Percentiles rank a stretch among this genome's conserved stretches.
These are phyloP conservation scores for Mariannaea sp. DNA, from an alignment of 2,329 filamentous ascomycete species.

Conservation along the genomic window DNA sequence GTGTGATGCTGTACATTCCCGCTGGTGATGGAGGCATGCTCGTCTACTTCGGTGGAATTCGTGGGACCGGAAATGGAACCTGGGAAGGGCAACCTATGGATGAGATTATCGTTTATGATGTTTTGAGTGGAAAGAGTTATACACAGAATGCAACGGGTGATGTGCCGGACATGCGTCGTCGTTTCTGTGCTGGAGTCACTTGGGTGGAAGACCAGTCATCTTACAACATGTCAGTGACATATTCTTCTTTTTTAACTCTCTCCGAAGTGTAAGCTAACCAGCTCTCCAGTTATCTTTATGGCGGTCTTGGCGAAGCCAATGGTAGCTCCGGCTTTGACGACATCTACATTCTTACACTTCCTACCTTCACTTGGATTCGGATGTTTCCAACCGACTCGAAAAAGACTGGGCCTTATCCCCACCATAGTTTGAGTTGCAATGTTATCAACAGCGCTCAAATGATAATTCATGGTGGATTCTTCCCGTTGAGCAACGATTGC, in stretches of 20 bases:
- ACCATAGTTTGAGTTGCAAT: constrained; percentile 63
- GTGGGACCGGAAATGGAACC: constrained; percentile 54
- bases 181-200: constrained; percentile 65
- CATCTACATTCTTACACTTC: constrained; percentile 63
- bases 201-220: constrained; percentile 64
- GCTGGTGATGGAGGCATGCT: constrained; percentile 63
- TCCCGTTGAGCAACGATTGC: constrained; percentile 54
- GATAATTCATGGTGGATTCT: constrained; percentile 65
- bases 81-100: constrained; percentile 51
- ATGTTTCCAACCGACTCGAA: constrained; percentile 52
- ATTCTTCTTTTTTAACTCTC: background rate
- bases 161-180: constrained; percentile 55
- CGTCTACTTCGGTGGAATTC: constrained; percentile 65
- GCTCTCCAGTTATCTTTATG: constrained; percentile 61
- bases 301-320: constrained; percentile 56
- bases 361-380: constrained; percentile 66
- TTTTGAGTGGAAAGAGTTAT: constrained; percentile 63
- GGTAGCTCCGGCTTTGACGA: constrained; percentile 60
- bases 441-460: constrained; percentile 60
- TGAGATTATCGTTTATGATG: constrained; percentile 63
- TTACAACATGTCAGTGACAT: constrained; percentile 65
- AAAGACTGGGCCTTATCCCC: constrained; percentile 48
- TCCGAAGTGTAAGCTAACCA: constrained; percentile 2
- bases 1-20: constrained; percentile 63
- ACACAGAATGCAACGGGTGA: constrained; percentile 59